These are phyloP conservation scores for Phaeotremella skinneri DNA, from an alignment of 768 basidiomycete genomes.

Conservation along the genomic window DNA sequence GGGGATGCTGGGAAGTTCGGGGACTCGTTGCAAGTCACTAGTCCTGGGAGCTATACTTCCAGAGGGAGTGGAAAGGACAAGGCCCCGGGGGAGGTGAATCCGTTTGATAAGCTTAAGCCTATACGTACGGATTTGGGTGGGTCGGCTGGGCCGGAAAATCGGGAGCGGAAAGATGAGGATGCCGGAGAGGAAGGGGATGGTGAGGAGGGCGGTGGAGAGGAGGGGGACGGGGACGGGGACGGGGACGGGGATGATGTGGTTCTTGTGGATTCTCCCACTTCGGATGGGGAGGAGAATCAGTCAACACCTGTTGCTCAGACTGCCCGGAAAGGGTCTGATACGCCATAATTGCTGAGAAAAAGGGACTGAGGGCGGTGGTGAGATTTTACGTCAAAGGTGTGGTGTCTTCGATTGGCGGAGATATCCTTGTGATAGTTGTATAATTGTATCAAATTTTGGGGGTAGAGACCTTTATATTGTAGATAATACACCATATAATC, in stretches of 20 bases:
- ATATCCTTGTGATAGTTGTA: too few relatives aligned
- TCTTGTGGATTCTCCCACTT: constrained; percentile 19
- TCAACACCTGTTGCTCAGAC: constrained; percentile 4
- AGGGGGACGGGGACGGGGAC: constrained; percentile 6
- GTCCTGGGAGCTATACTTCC: constrained; percentile 10
- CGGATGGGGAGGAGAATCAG: constrained; percentile 10
- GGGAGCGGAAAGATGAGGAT: constrained; percentile 1
- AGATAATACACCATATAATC: too few relatives aligned
- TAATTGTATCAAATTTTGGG: too few relatives aligned
- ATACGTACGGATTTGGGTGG: constrained; percentile 10
- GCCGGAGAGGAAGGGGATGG: not conserved
- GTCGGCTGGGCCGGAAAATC: not conserved
- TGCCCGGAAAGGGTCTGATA: not conserved
- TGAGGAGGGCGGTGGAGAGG: constrained; percentile 11
- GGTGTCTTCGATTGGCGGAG: too few relatives aligned
- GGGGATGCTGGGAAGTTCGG: constrained; percentile 10
- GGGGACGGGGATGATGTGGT: constrained; percentile 3
- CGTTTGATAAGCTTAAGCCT: constrained; percentile 14
- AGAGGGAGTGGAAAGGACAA: constrained; percentile 6
- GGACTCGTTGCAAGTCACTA: constrained; percentile 12
- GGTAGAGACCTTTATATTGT: too few relatives aligned
- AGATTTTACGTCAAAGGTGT: too few relatives aligned
- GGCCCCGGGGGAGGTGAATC: constrained; percentile 1
- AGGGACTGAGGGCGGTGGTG: too few relatives aligned
- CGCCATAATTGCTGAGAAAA: not conserved